Conservation (phyloP, 1,284 basidiomycete species). For the Xerocomus nothofagi region DNA sequence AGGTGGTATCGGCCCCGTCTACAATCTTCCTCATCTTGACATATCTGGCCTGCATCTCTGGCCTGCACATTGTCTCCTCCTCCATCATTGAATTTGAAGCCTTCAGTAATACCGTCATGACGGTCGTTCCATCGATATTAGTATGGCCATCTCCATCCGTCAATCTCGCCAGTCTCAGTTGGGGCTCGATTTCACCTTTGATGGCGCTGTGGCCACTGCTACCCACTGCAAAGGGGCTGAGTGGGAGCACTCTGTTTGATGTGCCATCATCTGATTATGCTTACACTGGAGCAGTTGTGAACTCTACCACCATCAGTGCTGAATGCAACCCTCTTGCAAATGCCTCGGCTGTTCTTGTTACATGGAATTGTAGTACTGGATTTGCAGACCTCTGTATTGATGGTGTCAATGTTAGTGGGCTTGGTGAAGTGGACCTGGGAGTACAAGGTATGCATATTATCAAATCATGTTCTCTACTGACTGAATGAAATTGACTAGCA, state of each 20-base stretch:
- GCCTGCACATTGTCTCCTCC: constrained; percentile 21
- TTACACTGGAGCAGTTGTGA: constrained; percentile 8
- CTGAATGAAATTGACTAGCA: too few species aligned
- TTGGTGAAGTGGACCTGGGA: not conserved
- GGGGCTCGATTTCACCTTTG: constrained; percentile 3
- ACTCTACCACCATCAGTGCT: constrained; percentile 9
- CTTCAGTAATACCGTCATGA: constrained; percentile 2
- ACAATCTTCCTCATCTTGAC: not conserved
- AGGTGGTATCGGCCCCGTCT: not conserved
- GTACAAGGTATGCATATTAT: not conserved
- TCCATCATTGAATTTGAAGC: constrained; percentile 21
- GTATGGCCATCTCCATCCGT: constrained; percentile 6
- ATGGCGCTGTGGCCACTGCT: constrained; percentile 9
- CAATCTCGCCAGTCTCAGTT: constrained; percentile 3
- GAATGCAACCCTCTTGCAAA: constrained; percentile 10
- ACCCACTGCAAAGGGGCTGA: constrained; percentile 10
- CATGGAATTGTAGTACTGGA: too few species aligned
- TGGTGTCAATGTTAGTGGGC: not conserved
- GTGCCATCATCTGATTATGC: not conserved
- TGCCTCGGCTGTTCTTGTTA: not conserved
- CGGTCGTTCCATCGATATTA: constrained; percentile 1
- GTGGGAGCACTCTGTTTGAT: constrained; percentile 15
- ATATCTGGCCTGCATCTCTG: constrained; percentile 11
- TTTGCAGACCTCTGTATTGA: too few species aligned
- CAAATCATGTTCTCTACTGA: too few species aligned